Evolutionary conservation across 805 yeast species (phyloP), one percentile per base, ranked within the genome.

Genomic region (Yarrowia sp.): DNA sequence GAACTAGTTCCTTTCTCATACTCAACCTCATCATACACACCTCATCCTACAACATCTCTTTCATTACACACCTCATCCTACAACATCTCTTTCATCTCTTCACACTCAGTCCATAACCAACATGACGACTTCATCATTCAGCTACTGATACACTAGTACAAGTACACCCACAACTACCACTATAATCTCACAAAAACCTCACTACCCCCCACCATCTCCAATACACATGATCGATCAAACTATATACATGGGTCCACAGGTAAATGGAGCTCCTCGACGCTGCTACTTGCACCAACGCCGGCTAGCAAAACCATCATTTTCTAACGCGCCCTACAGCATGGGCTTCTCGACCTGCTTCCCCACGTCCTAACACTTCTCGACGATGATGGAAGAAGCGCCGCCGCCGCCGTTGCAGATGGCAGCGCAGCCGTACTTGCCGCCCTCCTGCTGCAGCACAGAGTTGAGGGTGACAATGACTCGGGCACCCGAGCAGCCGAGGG

Each of bases 331-430:
- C 38, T 31, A 49, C n/a, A 49, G 58, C 58, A 33, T 49, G 7
- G 58, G 5, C 58, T 33, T 33, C 22, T 24, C 58, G 16, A 49
- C 58, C 58, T 22, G 58, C 58, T 49, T 33, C 58, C 41, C 58
- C 31, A 33, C 58, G 13, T 55, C 61, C 47, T 39, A 55, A n/a
- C 61, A 55, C 36, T 36, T 55, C 61, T 92, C 97, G 70, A 94
- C 83, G 65, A 94, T 90, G 70, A 94, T 80, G 24, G 98, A 86
- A 62, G 96, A 87, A 55, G 97, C 98, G 74, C 99, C 99, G 74
- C 99, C 99, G 71, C 99, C 99, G 80, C 99, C 99, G 76, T 94
- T 94, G 82, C 99, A 94, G 73, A 94, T 87, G 74, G 90, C 97
- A 70, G 97, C 97, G 68, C 85, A 90, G 74, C 99, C 99, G 68